Evolutionary conservation across 345 rosid species (phyloP), one percentile per base, ranked within the genome.

Genomic region (Populus deltoides): DNA sequence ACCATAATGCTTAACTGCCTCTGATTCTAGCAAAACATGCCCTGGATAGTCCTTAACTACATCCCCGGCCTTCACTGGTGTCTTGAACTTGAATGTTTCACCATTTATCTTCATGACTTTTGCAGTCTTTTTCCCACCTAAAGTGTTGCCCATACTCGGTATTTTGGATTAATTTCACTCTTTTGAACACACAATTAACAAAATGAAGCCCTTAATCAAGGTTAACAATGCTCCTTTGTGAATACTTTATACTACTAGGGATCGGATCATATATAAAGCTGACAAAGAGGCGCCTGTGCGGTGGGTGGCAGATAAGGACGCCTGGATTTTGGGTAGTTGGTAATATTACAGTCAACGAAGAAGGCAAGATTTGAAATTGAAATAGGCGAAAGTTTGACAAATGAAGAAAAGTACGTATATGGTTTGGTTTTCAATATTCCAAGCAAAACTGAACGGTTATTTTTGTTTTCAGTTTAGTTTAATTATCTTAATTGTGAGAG

Each of bases 21-120:
- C 97, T 0, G 98, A 97, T 59, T 97, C 98, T 31, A 97, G 61
- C 79, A 97, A 72, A 63, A 90, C 97, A 53, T 83, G 86, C 0
- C 97, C 97, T 0, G 98, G 98, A 66, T 89, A 80, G 76, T 90
- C 91, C 70, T 86, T 83, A 8, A 90, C 77, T 16, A 91, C 93
- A 47, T 88, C 92, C 17, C 86, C 91, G n/a, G 97, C 97, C n/a
- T 76, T 87, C 69, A 92, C 91, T 1, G 98, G 99, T 0, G 97
- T 88, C 82, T 85, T 87, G n/a, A 94, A 22, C 90, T 94, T 92
- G 66, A 89, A 55, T 38, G 94, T 90, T 82, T 97, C 98, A 1
- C 99, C 99, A 67, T 75, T 84, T 71, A 92, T 90, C 82, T 90
- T 97, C 99, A 97, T 97, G 39, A 97, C 82, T 75, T 91, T 97